Conservation (phyloP, 331 rosid genomes). For the Cydonia oblonga region DNA sequence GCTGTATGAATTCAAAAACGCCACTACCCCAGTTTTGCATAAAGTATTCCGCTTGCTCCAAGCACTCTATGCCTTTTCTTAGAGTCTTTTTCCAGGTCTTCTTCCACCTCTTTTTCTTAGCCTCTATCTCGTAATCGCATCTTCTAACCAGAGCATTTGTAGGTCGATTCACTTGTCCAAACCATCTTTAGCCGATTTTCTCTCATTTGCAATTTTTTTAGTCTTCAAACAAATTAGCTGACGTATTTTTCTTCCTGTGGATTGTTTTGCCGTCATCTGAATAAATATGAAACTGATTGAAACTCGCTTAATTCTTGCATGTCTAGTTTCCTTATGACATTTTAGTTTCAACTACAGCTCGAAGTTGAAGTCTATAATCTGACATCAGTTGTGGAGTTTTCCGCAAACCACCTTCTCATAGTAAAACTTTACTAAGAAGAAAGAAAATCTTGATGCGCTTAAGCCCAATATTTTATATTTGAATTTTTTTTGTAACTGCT, state of each 20-base stretch:
- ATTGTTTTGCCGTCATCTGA: slow-evolving; percentile 3
- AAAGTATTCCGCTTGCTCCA: too few relatives aligned
- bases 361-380: background rate
- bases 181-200: too few relatives aligned
- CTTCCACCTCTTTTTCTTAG: too few relatives aligned
- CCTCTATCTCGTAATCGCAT: too few relatives aligned
- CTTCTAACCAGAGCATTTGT: too few relatives aligned
- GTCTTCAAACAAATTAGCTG: background rate
- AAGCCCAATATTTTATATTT: background rate
- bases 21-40: too few relatives aligned
- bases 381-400: background rate
- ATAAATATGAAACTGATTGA: background rate
- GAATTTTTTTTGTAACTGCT: background rate
- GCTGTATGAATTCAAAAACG: accelerated
- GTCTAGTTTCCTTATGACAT: background rate
- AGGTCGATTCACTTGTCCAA: too few relatives aligned
- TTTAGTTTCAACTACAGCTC: background rate
- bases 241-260: background rate
- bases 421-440: too few relatives aligned
- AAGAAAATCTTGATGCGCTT: background rate
- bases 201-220: too few relatives aligned
- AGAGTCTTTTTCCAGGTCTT: too few relatives aligned
- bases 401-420: background rate
- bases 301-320: slow-evolving; percentile 6
- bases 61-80: too few relatives aligned